Evolutionary conservation across 176 grass and related monocot genomes (phyloP), one percentile per base, ranked within the genome.

Genomic region (Microstegium vimineum): DNA sequence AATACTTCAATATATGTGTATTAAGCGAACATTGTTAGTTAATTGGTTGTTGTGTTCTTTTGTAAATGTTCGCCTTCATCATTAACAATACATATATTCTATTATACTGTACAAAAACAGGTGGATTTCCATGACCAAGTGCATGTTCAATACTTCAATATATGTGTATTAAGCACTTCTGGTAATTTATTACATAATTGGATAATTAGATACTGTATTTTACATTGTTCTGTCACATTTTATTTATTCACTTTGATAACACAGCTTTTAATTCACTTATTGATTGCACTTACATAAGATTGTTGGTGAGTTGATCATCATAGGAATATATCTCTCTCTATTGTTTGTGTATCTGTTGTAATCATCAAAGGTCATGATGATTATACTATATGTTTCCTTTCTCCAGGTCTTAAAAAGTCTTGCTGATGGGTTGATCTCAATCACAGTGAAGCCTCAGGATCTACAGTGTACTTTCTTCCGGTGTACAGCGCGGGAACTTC

Each of bases 381-480:
- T 56, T 46, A 47, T 41, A 62, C 9, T 54, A 47, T 79, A 27
- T 82, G 15, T 64, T 87, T 26, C 33, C 42, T 89, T 88, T 33
- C 37, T 66, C 12, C 75, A 99, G 97, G 85, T 99, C 76, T 92
- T 99, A 54, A 93, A 89, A 85, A 87, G 89, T 51, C 84, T 99
- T 77, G 82, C 87, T 79, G 87, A 91, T 77, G 91, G 83, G 34
- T 82, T 99, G 62, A 76, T 99, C 62, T 94, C 89, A 67, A 70
- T 90, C 74, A 91, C 86, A 83, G 80, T 91, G 54, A 90, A 84
- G 36, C 87, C 93, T 52, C 91, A 96, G 77, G 90, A 99, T 75
- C 74, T 96, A 59, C 81, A 88, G 49, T 99, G 97, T 81, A 90
- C 87, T 61, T 99, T 92, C 81, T 99, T 99, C 81, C 80, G 82